Base-by-base conservation (phyloP, 768 basidiomycete species). In the Hemileccinum rubropunctum region DNA sequence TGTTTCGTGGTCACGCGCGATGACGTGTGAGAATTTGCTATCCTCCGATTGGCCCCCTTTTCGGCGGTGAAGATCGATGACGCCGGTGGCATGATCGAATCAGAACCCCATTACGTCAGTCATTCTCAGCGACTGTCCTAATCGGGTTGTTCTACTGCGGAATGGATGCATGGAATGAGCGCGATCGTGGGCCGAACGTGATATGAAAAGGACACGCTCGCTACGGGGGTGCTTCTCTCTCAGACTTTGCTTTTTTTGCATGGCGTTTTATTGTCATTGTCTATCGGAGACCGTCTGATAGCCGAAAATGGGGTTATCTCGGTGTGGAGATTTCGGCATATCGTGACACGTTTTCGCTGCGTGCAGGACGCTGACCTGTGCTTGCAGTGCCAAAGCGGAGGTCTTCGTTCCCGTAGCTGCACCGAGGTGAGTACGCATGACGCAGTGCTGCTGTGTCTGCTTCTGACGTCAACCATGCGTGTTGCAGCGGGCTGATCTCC, bases 331-430 rank as follows among this genome's bases (percentile, higher is more conserved):
- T 11, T 21, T 26, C 48, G 34, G 18, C 48, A 43, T 13, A 37
- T 42, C 18, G 26, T 17, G 41, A 50, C 58, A 56, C 53, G 59
- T 42, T 52, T 33, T 2, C 27, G 13, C 20, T 43, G 36, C 41
- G 36, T 47, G 54, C 36, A 30, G 2, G 50, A 56, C 13, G 51
- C 57, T 65, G 36, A 65, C 45, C 30, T 42, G 40, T 47, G 28
- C 32, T 30, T 54, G 48, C 72, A 90, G 88, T 66, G 74, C 78
- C 1, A 72, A 77, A 14, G 91, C 91, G 15, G 92, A 95, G 66
- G 94, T 97, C 21, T 95, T 95, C 69, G 75, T 82, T 53, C 91
- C 94, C 42, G 72, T 91, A 51, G 78, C 86, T 32, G 88, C 89
- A n/a, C 92, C 93, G 18, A 91, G 88, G 89, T 88, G 57, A 59